These are phyloP conservation scores for Penicillium sp. DNA, from an alignment of 2,329 filamentous ascomycete species.

Conservation along the genomic window DNA sequence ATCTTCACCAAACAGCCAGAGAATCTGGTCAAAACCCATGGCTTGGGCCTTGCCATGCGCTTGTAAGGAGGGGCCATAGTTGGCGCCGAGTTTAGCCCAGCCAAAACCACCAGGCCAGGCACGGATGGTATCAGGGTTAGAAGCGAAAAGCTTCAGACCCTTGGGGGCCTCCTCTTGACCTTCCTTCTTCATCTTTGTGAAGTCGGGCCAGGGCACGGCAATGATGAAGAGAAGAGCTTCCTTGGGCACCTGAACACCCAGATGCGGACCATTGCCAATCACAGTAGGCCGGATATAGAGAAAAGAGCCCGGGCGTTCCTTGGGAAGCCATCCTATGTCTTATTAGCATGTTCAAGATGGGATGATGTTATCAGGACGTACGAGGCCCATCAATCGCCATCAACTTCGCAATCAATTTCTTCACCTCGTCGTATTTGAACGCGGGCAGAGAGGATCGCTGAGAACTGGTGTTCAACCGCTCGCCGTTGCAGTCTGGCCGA, in stretches of 20 bases:
- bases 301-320: constrained; percentile 55
- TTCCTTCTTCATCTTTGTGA: constrained; percentile 23
- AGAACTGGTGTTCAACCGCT: constrained; percentile 53
- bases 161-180: constrained; percentile 16
- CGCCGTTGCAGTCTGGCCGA: constrained; percentile 67
- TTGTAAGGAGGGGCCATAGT: constrained; percentile 79
- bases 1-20: constrained; percentile 84
- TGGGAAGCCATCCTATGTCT: constrained; percentile 66
- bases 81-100: constrained; percentile 86
- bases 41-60: constrained; percentile 68
- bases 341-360: constrained; percentile 1
- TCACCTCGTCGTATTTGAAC: constrained; percentile 65
- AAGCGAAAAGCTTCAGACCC: constrained; percentile 66
- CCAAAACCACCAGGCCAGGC: constrained; percentile 93
- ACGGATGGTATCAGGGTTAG: constrained; percentile 72
- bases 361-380: constrained; percentile 41
- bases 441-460: constrained; percentile 66
- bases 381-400: constrained; percentile 56
- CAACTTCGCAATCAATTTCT: constrained; percentile 68
- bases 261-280: constrained; percentile 72
- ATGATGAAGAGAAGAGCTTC: constrained; percentile 89
- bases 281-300: constrained; percentile 82
- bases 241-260: constrained; percentile 72
- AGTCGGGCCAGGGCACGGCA: constrained; percentile 43
- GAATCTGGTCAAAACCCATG: constrained; percentile 76